These are phyloP conservation scores for Boletales sp. DNA, from an alignment of 768 basidiomycete genomes.

Conservation along the genomic window DNA sequence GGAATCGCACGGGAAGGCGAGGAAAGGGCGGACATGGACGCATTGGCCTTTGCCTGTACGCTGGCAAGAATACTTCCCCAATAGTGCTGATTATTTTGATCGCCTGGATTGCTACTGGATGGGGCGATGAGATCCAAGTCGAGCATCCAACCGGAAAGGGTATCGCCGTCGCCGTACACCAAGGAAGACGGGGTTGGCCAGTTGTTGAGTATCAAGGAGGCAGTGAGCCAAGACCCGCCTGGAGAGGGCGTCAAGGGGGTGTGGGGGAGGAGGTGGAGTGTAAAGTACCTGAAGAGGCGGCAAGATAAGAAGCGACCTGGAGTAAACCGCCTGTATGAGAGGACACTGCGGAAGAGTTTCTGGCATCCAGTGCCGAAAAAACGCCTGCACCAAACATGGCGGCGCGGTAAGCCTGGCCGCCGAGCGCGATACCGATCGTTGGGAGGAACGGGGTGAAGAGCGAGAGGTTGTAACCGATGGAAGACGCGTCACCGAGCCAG, in stretches of 20 bases:
- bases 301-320: conserved; percentile 67
- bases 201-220: conserved; percentile 61
- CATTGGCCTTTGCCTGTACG: conserved; percentile 51
- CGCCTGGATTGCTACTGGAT: conserved; percentile 44
- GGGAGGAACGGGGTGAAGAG: conserved; percentile 42
- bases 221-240: conserved; percentile 69
- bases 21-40: conserved; percentile 44
- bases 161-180: conserved; percentile 52
- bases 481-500: conserved; percentile 56
- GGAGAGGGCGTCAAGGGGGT: not conserved
- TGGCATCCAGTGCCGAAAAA: conserved; percentile 55
- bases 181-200: conserved; percentile 56
- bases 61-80: conserved; percentile 53
- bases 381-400: conserved; percentile 64
- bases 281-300: conserved; percentile 58
- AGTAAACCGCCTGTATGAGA: conserved; percentile 65
- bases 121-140: conserved; percentile 56
- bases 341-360: conserved; percentile 54
- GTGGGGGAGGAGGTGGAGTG: not conserved
- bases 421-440: conserved; percentile 59
- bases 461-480: conserved; percentile 50
- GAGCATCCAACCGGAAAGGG: conserved; percentile 52
- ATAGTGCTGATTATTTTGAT: conserved; percentile 46
- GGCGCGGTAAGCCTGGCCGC: conserved; percentile 69
- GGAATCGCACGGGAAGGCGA: not conserved